Conservation (phyloP, 1,284 basidiomycete genomes). For the Leccinum pallidistipes region DNA sequence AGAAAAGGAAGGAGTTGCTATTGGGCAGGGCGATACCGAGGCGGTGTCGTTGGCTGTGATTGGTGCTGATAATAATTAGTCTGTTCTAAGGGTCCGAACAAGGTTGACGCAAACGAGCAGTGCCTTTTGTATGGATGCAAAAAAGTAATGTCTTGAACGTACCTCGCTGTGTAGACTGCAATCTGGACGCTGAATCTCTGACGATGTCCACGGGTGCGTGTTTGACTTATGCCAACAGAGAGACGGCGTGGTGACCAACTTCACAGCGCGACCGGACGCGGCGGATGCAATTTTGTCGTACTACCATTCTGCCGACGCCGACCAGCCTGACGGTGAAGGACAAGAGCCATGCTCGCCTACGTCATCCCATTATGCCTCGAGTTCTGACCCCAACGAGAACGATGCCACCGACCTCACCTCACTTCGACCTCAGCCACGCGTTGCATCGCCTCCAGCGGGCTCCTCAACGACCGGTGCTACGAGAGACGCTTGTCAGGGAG, state of each 20-base stretch:
- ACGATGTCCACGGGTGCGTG: slow-evolving; percentile 25
- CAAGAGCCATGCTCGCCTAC: slow-evolving; percentile 1
- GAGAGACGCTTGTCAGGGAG: slow-evolving; percentile 55
- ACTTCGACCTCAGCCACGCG: slow-evolving; percentile 24
- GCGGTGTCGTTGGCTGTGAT: slow-evolving; percentile 29
- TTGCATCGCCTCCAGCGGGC: slow-evolving; percentile 29
- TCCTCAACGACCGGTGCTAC: slow-evolving; percentile 31
- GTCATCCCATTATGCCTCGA: slow-evolving; percentile 38
- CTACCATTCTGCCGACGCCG: slow-evolving; percentile 33
- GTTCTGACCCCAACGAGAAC: slow-evolving; percentile 37
- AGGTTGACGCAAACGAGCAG: slow-evolving; percentile 14
- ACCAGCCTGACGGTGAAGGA: not conserved
- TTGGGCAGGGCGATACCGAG: slow-evolving; percentile 18
- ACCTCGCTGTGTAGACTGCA: slow-evolving; percentile 16
- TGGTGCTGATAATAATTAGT: slow-evolving; percentile 9
- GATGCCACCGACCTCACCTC: slow-evolving; percentile 16
- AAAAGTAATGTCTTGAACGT: slow-evolving; percentile 2
- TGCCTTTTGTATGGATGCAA: slow-evolving; percentile 2
- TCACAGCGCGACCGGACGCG: slow-evolving; percentile 27
- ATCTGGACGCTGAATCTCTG: not conserved
- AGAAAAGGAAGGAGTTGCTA: not conserved
- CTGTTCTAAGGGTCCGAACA: not conserved
- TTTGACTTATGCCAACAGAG: not conserved
- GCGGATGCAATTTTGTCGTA: slow-evolving; percentile 39
- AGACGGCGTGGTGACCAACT: slow-evolving; percentile 4